A percentile compares a stretch with the other conserved stretches of the same genome.
These are phyloP conservation scores for Fragaria vesca DNA, from an alignment of 306 rosid species.

Conservation along the genomic window DNA sequence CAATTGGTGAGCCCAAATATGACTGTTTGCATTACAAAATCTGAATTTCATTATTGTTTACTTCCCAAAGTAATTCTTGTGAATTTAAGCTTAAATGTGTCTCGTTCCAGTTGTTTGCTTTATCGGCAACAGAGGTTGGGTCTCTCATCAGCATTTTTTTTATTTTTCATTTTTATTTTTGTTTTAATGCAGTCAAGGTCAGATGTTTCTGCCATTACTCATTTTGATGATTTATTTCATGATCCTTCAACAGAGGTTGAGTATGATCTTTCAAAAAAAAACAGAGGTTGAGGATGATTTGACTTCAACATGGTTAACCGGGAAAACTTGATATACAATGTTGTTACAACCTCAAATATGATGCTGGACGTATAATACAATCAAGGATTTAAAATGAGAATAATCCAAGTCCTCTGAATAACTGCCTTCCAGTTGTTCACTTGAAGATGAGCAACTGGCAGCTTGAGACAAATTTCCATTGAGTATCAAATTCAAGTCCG, in stretches of 20 bases:
- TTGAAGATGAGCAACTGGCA: conserved; percentile 1
- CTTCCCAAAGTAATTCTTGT: neutral
- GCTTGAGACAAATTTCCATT: conserved; percentile 25
- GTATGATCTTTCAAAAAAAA: no score
- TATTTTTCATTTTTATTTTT: no score
- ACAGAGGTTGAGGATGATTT: neutral
- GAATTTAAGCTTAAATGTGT: conserved; percentile 4
- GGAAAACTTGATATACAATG: neutral
- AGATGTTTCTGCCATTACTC: no score
- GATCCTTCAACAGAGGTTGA: no score
- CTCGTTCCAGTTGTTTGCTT: conserved; percentile 62
- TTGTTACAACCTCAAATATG: neutral
- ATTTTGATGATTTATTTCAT: no score
- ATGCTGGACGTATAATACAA: neutral
- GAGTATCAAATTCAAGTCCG: conserved; percentile 17
- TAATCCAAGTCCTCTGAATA: conserved; percentile 9
- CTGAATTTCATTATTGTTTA: neutral
- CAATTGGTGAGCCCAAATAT: conserved; percentile 47
- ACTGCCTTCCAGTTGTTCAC: conserved; percentile 10
- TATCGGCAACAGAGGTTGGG: no score
- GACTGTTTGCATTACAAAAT: conserved; percentile 20
- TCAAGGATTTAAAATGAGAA: neutral
- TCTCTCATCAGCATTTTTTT: conserved; percentile 45
- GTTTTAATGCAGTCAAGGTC: no score
- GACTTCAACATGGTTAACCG: neutral